Percentiles rank a stretch among this genome's conserved stretches.
Evolutionary conservation across 2,329 filamentous ascomycete species (phyloP).

Genomic region (Hymenotorrendiella dingleyae): DNA sequence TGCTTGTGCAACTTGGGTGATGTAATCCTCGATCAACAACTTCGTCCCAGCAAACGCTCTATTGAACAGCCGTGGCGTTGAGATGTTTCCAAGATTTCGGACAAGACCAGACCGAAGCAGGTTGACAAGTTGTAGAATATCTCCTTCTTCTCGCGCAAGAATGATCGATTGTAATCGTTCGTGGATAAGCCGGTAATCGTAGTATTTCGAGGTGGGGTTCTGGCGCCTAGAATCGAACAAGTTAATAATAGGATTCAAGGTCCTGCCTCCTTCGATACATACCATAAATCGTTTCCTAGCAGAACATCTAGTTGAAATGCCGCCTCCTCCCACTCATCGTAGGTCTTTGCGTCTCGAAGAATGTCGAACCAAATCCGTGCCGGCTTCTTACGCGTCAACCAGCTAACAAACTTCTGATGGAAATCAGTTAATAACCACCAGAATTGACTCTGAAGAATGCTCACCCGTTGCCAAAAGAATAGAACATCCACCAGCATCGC

Average conservation of each 20-base stretch:
- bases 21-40: constrained; percentile 84
- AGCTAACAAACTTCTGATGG: constrained; percentile 57
- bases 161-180: constrained; percentile 68
- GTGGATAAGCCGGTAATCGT: constrained; percentile 81
- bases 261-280: constrained; percentile 19
- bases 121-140: constrained; percentile 71
- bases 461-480: constrained; percentile 57
- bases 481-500: constrained; percentile 56
- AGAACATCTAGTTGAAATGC: constrained; percentile 77
- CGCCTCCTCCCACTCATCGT: constrained; percentile 83
- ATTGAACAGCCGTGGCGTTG: constrained; percentile 74
- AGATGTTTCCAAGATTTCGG: constrained; percentile 88
- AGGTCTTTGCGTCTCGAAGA: constrained; percentile 61
- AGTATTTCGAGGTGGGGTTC: constrained; percentile 72
- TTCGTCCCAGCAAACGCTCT: constrained; percentile 85
- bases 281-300: constrained; percentile 78
- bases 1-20: constrained; percentile 74
- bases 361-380: constrained; percentile 60
- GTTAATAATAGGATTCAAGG: constrained; percentile 8
- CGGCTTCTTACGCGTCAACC: constrained; percentile 61
- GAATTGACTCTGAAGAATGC: constrained; percentile 12
- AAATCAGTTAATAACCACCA: constrained; percentile 5
- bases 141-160: constrained; percentile 61
- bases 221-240: constrained; percentile 57
- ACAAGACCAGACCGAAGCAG: constrained; percentile 73